Evolutionary conservation across 192 early-diverging fungal genomes (phyloP).

Genomic region (Coemansia sp.): DNA sequence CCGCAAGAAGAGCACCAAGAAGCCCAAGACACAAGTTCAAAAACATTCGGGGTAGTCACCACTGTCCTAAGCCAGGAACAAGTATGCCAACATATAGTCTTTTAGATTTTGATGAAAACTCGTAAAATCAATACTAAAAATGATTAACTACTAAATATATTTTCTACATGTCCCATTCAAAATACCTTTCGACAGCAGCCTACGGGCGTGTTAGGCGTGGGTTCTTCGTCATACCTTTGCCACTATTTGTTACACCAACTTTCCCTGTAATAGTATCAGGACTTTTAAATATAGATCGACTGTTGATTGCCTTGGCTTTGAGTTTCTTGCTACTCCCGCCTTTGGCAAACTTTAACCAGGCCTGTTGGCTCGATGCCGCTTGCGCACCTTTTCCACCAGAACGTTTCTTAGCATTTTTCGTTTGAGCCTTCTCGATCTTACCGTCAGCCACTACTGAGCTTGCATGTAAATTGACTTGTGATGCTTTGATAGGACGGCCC

Average conservation of each 20-base stretch:
- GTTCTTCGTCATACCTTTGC: slow-evolving; percentile 43
- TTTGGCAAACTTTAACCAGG: slow-evolving; percentile 51
- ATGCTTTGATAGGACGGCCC: not conserved
- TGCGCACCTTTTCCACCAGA: not conserved
- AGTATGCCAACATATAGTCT: too few relatives aligned
- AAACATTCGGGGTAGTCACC: too few relatives aligned
- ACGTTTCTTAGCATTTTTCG: slow-evolving; percentile 12
- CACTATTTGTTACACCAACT: slow-evolving; percentile 48
- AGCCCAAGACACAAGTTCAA: too few relatives aligned
- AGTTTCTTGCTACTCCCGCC: slow-evolving; percentile 34
- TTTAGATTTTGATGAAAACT: too few relatives aligned
- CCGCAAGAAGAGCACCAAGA: too few relatives aligned
- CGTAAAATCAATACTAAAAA: too few relatives aligned
- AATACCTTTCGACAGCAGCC: too few relatives aligned
- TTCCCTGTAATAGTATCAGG: slow-evolving; percentile 40
- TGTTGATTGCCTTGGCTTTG: slow-evolving; percentile 50
- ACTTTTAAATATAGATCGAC: slow-evolving; percentile 50
- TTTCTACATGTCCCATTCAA: too few relatives aligned
- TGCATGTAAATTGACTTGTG: too few relatives aligned
- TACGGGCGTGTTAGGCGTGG: slow-evolving; percentile 4
- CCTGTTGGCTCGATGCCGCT: slow-evolving; percentile 33
- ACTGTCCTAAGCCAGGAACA: too few relatives aligned
- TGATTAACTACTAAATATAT: too few relatives aligned
- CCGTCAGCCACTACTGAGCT: too few relatives aligned
- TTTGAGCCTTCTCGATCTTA: slow-evolving; percentile 9